Evolutionary conservation across 208 protist genomes (phyloP).

Genomic region (Naegleria fowleri): DNA sequence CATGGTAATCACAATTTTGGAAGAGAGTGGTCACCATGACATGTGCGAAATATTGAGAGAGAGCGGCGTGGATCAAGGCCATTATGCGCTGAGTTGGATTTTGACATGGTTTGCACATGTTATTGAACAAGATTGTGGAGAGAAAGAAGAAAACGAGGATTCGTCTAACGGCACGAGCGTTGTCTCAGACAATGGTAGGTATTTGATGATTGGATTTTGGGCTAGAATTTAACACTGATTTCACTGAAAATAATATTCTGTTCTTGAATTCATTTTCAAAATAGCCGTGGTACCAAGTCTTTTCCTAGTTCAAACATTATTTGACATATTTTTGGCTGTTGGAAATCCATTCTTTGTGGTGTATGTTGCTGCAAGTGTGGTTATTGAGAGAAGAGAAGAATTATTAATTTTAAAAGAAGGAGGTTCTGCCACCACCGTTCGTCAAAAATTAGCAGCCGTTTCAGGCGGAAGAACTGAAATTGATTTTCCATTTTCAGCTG

Average conservation of each 20-base stretch:
- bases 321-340: neutral
- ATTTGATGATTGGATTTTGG: neutral
- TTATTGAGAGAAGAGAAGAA: constrained; percentile 2
- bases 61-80: neutral
- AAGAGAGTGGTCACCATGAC: neutral
- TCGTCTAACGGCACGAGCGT: neutral
- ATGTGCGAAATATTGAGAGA: neutral
- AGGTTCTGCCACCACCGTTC: neutral
- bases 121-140: neutral
- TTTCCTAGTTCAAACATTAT: neutral
- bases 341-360: neutral
- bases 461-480: neutral
- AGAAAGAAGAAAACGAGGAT: neutral
- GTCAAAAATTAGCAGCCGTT: neutral
- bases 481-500: neutral
- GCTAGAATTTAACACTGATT: too few relatives aligned
- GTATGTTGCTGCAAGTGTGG: neutral
- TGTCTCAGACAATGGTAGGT: neutral
- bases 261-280: neutral
- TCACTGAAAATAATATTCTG: too few relatives aligned
- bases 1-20: neutral
- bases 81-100: constrained; percentile 9
- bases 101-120: constrained; percentile 23
- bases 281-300: neutral
- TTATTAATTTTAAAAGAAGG: neutral